These are phyloP conservation scores for Fusarium sp. DNA, from an alignment of 2,329 filamentous ascomycete species.

Conservation along the genomic window DNA sequence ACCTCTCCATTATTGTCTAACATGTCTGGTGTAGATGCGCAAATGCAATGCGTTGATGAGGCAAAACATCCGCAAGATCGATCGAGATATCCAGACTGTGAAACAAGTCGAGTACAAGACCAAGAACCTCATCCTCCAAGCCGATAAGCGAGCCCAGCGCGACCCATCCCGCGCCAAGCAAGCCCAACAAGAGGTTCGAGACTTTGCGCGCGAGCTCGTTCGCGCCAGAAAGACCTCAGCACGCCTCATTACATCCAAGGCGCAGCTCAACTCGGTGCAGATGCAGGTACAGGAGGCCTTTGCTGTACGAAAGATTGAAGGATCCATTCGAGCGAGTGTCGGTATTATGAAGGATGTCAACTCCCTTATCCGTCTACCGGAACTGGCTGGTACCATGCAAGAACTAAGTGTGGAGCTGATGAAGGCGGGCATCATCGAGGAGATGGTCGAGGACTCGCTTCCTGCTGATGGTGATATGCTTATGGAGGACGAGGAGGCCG, in stretches of 20 bases:
- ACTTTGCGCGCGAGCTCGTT: conserved; percentile 89
- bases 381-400: conserved; percentile 88
- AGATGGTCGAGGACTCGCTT: conserved; percentile 90
- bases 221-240: conserved; percentile 79
- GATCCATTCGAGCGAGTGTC: conserved; percentile 84
- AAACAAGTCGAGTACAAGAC: conserved; percentile 86
- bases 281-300: conserved; percentile 99
- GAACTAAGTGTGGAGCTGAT: conserved; percentile 88
- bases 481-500: conserved; percentile 80
- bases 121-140: conserved; percentile 83
- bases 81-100: conserved; percentile 86
- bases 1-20: not conserved
- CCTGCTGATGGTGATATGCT: conserved; percentile 78
- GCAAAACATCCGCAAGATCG: conserved; percentile 89
- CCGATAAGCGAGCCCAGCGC: conserved; percentile 82
- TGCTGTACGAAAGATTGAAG: conserved; percentile 94
- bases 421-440: conserved; percentile 96
- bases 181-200: conserved; percentile 83
- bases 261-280: conserved; percentile 90
- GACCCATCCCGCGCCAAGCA: conserved; percentile 83
- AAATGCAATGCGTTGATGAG: conserved; percentile 96
- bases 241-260: conserved; percentile 86
- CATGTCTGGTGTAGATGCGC: conserved; percentile 71
- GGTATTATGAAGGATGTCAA: conserved; percentile 99
- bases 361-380: conserved; percentile 81